phyloP scores from a whole-genome alignment of 768 basidiomycete genomes.

The Fibroporia radiculosa region DNA sequence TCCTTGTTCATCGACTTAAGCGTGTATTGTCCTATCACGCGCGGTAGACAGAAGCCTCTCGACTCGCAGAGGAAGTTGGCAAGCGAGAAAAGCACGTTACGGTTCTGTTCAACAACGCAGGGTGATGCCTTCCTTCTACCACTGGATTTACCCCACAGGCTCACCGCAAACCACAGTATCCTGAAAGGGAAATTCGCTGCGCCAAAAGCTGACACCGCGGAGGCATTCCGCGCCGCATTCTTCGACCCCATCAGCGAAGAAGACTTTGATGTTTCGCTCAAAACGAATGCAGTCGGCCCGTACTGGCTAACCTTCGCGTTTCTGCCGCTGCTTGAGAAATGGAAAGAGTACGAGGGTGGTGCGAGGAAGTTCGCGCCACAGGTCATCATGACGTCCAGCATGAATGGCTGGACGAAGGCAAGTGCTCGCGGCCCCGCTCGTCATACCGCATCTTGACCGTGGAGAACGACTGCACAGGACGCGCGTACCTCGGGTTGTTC shows the following conservation, averaged over 20 bases:
- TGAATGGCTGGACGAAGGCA: conserved; percentile 48
- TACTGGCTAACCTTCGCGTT: conserved; percentile 54
- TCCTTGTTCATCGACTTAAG: neutral
- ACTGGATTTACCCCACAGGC: neutral
- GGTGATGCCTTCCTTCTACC: conserved; percentile 12
- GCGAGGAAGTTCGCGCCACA: conserved; percentile 35
- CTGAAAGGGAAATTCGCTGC: conserved; percentile 21
- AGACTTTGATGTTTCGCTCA: conserved; percentile 28
- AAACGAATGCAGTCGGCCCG: conserved; percentile 37
- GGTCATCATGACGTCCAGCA: conserved; percentile 42
- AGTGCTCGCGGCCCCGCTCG: neutral
- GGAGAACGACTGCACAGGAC: conserved; percentile 28
- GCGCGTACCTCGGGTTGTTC: conserved; percentile 31
- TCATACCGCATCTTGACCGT: too few species aligned
- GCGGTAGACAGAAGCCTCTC: conserved; percentile 32
- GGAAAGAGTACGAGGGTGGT: conserved; percentile 28
- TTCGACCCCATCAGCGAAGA: conserved; percentile 32
- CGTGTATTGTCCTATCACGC: neutral
- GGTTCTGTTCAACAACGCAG: conserved; percentile 44
- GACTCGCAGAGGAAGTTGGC: conserved; percentile 32
- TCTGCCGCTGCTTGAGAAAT: conserved; percentile 42
- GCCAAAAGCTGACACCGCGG: conserved; percentile 25
- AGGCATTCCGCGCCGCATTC: conserved; percentile 30
- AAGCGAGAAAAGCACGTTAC: conserved; percentile 33
- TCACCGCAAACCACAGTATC: conserved; percentile 13